Base-by-base conservation (phyloP, 78 protist species). In the Polysphondylium violaceum region DNA sequence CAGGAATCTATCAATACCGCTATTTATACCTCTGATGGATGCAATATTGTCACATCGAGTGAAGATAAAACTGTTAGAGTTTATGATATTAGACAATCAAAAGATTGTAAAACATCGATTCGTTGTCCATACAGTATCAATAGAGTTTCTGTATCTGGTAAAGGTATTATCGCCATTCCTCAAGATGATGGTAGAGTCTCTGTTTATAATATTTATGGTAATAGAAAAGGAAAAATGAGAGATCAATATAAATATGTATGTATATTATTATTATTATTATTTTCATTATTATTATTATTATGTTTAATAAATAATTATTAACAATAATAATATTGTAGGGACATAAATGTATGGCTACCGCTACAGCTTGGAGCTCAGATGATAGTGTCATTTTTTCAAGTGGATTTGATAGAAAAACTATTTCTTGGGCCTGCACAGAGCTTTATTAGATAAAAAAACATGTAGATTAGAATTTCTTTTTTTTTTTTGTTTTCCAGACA, bases 221-320 rank as follows among this genome's bases (percentile, higher is more conserved):
- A 81, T n/a, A 65, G 89, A 55, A 65, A 68, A 29, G 89, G 89
- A 6, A 81, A 81, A 72, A 51, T 81, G 76, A 60, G 89, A n/a
- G 89, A 81, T 68, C 89, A 81, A 81, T 81, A 81, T 27, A 81
- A 81, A 68, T 67, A 81, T 68, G n/a, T n/a, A n/a, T n/a, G n/a
- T n/a, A n/a, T n/a, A n/a, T n/a, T n/a, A n/a, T n/a, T n/a, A n/a
- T n/a, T n/a, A n/a, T n/a, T n/a, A n/a, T n/a, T n/a, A n/a, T n/a
- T n/a, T n/a, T n/a, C n/a, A n/a, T n/a, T n/a, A n/a, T n/a, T n/a
- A n/a, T n/a, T n/a, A n/a, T n/a, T n/a, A n/a, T n/a, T n/a, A n/a
- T n/a, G n/a, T n/a, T n/a, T n/a, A n/a, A n/a, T n/a, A n/a, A n/a
- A n/a, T n/a, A n/a, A n/a, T n/a, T n/a, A n/a, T n/a, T n/a, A n/a